phyloP scores from a whole-genome alignment of 495 filamentous ascomycete genomes.

The Chaetomium fimeti region DNA sequence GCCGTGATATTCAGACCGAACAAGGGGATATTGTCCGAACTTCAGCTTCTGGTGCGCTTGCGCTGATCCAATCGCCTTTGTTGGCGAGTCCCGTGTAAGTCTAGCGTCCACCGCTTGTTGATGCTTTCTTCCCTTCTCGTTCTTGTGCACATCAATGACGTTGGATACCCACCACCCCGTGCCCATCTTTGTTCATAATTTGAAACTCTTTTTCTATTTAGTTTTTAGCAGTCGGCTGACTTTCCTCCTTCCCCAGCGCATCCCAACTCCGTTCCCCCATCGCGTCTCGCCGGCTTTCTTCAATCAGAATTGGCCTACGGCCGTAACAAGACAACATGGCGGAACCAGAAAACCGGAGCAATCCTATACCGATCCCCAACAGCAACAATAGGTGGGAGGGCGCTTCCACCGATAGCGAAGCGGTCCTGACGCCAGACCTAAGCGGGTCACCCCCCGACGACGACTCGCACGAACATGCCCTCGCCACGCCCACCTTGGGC shows the following conservation, averaged over 20 bases:
- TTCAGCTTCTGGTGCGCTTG: neutral
- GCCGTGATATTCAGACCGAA: neutral
- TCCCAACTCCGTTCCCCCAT: neutral
- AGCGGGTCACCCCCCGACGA: constrained; percentile 40
- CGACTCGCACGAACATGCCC: constrained; percentile 42
- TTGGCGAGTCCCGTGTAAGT: constrained; percentile 9
- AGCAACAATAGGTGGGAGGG: constrained; percentile 39
- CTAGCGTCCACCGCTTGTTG: constrained; percentile 3
- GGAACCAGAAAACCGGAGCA: constrained; percentile 43
- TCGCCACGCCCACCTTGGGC: constrained; percentile 46
- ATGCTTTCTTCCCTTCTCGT: neutral
- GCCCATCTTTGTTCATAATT: neutral
- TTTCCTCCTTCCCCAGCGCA: neutral
- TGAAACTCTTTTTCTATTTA: neutral
- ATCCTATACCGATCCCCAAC: constrained; percentile 31
- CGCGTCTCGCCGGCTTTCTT: neutral
- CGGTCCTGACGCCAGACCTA: constrained; percentile 43
- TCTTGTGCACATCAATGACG: constrained; percentile 12
- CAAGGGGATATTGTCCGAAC: neutral
- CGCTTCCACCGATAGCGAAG: constrained; percentile 46
- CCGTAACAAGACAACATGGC: constrained; percentile 40
- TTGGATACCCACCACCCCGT: constrained; percentile 3
- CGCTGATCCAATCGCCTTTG: neutral
- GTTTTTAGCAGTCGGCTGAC: neutral
- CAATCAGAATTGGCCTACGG: neutral